Percentiles rank a stretch among this genome's conserved stretches.
These are phyloP conservation scores for Urtica urens DNA, from an alignment of 306 rosid species.

Conservation along the genomic window DNA sequence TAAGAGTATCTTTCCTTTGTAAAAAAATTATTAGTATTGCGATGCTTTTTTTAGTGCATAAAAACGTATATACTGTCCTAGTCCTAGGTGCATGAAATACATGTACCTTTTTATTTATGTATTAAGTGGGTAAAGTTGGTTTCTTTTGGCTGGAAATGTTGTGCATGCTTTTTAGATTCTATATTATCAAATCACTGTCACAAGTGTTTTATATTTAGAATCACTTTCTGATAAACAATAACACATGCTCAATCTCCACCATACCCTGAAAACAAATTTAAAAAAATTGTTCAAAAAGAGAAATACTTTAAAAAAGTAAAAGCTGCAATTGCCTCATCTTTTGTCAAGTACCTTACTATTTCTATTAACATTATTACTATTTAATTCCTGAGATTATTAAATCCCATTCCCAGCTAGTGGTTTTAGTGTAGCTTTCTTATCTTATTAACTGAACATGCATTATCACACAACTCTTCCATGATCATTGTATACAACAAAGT, in stretches of 20 bases:
- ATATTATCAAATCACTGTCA: constrained; percentile 21
- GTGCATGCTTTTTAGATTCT: constrained; percentile 49
- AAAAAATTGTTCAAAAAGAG: constrained; percentile 42
- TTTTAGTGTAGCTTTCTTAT: too few species aligned
- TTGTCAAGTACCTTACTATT: constrained; percentile 22
- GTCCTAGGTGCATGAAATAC: too few species aligned
- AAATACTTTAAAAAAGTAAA: constrained; percentile 62
- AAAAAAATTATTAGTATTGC: constrained; percentile 2
- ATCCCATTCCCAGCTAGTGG: neutral
- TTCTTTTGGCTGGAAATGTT: constrained; percentile 48
- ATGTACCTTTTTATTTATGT: too few species aligned
- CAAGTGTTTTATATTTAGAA: too few species aligned
- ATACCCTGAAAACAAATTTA: constrained; percentile 35
- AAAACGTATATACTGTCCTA: neutral
- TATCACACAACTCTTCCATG: too few species aligned
- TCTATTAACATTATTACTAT: constrained; percentile 13
- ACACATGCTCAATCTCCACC: constrained; percentile 32
- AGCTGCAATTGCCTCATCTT: constrained; percentile 36
- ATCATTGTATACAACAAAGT: too few species aligned
- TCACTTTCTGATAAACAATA: constrained; percentile 7
- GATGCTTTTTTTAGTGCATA: neutral
- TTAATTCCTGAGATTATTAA: constrained; percentile 15
- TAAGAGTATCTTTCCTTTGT: constrained; percentile 33
- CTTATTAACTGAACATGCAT: neutral
- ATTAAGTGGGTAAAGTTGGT: constrained; percentile 11